These are phyloP conservation scores for Arbutus unedo DNA, from an alignment of 148 eudicot species.

Conservation along the genomic window DNA sequence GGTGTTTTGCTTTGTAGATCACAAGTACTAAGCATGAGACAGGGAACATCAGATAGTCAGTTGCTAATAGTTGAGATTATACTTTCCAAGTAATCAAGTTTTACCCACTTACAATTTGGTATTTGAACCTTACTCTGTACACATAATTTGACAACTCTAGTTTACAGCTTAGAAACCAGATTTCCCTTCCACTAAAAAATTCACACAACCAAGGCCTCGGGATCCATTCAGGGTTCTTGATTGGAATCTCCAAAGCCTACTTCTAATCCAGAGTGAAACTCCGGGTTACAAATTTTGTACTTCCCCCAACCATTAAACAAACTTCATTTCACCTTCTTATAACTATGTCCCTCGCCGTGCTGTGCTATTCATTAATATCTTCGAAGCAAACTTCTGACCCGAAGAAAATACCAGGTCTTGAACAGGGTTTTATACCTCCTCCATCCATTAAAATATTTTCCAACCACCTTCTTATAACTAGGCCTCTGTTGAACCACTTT, in stretches of 20 bases:
- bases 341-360: neutral
- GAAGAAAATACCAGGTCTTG: conserved; percentile 72
- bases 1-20: too few species aligned
- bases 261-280: conserved; percentile 40
- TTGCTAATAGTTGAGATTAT: too few species aligned
- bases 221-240: neutral
- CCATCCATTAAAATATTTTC: conserved; percentile 80
- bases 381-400: conserved; percentile 51
- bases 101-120: neutral
- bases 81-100: too few species aligned
- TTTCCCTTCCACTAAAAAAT: neutral
- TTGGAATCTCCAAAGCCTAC: conserved; percentile 46
- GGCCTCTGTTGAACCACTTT: conserved; percentile 58
- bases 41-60: too few species aligned
- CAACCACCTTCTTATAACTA: conserved; percentile 75
- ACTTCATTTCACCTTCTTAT: conserved; percentile 51
- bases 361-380: conserved; percentile 37
- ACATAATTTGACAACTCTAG: neutral
- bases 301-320: conserved; percentile 55
- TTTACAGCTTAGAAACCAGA: neutral
- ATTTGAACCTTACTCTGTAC: conserved; percentile 10
- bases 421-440: conserved; percentile 57
- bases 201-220: neutral
- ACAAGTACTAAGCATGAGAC: too few species aligned
- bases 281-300: conserved; percentile 49